Evolutionary conservation across 139 green algal genomes (phyloP).

Genomic region (Micractinium sp.): DNA sequence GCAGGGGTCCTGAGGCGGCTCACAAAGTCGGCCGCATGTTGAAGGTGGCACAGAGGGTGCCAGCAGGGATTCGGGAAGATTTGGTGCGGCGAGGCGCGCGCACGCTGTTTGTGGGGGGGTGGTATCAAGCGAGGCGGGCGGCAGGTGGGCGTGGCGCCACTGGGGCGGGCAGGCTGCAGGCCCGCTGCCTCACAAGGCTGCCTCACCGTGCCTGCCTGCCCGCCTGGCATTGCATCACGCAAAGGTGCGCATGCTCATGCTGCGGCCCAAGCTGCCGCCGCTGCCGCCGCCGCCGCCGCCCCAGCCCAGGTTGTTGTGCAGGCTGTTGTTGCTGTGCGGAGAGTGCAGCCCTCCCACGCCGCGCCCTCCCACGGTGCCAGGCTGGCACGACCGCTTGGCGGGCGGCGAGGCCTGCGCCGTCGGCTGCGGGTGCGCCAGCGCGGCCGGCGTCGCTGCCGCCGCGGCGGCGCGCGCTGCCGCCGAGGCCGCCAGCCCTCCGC

Average conservation of each 20-base stretch:
- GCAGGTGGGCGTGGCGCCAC: no score
- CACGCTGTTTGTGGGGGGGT: no score
- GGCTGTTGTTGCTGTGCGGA: slow-evolving; percentile 6
- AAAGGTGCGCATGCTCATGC: slow-evolving; percentile 19
- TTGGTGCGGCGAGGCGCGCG: no score
- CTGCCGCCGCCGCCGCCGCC: slow-evolving; percentile 1
- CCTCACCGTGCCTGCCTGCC: no score
- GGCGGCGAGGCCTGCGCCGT: neutral
- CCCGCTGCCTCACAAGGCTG: no score
- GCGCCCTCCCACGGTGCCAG: neutral
- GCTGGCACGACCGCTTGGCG: neutral
- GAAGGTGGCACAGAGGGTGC: no score
- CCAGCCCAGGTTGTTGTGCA: slow-evolving; percentile 1
- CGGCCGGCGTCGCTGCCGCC: neutral
- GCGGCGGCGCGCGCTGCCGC: neutral
- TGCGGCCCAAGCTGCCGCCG: slow-evolving; percentile 3
- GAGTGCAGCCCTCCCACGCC: neutral
- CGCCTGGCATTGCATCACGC: no score
- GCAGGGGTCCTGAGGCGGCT: no score
- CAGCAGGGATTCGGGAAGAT: no score
- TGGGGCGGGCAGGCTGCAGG: no score
- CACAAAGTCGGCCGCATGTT: no score
- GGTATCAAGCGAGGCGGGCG: no score
- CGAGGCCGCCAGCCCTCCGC: neutral
- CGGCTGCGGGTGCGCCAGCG: neutral